Conservation (phyloP, 192 early-diverging fungal species). For the Piromyces sp. region DNA sequence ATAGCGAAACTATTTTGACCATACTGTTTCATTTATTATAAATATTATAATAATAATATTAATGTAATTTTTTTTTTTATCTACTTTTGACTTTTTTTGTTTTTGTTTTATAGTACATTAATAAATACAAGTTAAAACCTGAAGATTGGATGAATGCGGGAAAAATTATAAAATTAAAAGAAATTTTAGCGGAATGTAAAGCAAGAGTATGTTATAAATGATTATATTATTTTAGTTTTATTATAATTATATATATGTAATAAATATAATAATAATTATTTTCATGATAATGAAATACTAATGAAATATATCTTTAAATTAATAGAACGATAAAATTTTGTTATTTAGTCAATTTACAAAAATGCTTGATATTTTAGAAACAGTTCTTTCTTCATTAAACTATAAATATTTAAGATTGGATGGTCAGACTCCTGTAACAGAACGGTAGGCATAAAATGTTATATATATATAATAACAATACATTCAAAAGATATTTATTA, state of each 20-base stretch:
- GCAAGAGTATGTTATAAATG: conserved; percentile 10
- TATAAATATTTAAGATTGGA: conserved; percentile 30
- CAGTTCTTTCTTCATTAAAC: conserved; percentile 14
- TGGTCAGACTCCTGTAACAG: conserved; percentile 45
- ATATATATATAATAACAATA: too few species aligned
- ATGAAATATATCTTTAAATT: not conserved
- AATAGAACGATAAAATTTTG: conserved; percentile 21
- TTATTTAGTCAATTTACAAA: conserved; percentile 35
- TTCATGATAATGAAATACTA: too few species aligned
- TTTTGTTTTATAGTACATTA: conserved; percentile 8
- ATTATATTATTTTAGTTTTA: too few species aligned
- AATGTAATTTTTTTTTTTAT: too few species aligned
- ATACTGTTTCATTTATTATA: too few species aligned
- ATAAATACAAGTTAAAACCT: conserved; percentile 23
- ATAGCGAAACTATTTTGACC: too few species aligned
- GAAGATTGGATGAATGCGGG: conserved; percentile 52
- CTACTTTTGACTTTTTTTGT: too few species aligned
- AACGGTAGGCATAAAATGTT: conserved; percentile 18
- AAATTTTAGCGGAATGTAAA: conserved; percentile 30
- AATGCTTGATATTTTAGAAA: conserved; percentile 32
- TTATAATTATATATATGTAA: too few species aligned
- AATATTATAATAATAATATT: too few species aligned
- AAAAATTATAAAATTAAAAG: conserved; percentile 46
- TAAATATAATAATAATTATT: too few species aligned
- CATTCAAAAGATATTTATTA: too few species aligned